Base-by-base conservation (phyloP, 1,139 yeast species). In the Diutina sp. region DNA sequence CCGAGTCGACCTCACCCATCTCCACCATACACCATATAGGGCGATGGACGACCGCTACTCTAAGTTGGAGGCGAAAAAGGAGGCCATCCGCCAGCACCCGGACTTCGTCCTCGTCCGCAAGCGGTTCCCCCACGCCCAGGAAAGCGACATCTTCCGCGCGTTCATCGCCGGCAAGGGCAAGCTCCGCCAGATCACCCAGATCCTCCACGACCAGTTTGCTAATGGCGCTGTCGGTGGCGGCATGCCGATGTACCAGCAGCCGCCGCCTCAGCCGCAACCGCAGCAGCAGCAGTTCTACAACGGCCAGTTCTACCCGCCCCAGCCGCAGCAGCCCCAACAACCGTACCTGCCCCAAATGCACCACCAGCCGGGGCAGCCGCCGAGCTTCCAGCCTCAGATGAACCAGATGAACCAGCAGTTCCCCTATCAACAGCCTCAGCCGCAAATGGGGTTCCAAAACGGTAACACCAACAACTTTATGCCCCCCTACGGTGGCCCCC, bases 151-250 rank as follows among this genome's bases (percentile, higher is more conserved):
- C 46, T 78, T 82, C 60, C 82, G 82, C 55, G 86, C 85, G 1
- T 81, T 83, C 64, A 83, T 80, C 55, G 77, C 80, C 44, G 84
- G 83, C 48, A 78, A 81, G 55, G 82, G 83, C 11, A 78, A 83
- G 58, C 66, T 83, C 41, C 73, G 83, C 58, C 77, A 78, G 55
- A 78, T 86, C 14, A 76, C 83, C 41, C 74, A 72, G 56, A 74
- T 82, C 69, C 68, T 85, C 50, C 67, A 69, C 18, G 73, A 72
- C 6, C 60, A 72, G 66, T 61, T 65, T 67, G 56, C 66, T 66
- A 58, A 65, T 65, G 16, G 74, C 67, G n/a, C 67, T 71, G 32
- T 32, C 9, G 14, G 12, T 6, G 41, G 21, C 1, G 46, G n/a
- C 28, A 29, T 12, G 21, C 46, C 30, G 64, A 71, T 71, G 38